These are phyloP conservation scores for Hippophae gyantsensis DNA, from an alignment of 306 rosid species.

Conservation along the genomic window DNA sequence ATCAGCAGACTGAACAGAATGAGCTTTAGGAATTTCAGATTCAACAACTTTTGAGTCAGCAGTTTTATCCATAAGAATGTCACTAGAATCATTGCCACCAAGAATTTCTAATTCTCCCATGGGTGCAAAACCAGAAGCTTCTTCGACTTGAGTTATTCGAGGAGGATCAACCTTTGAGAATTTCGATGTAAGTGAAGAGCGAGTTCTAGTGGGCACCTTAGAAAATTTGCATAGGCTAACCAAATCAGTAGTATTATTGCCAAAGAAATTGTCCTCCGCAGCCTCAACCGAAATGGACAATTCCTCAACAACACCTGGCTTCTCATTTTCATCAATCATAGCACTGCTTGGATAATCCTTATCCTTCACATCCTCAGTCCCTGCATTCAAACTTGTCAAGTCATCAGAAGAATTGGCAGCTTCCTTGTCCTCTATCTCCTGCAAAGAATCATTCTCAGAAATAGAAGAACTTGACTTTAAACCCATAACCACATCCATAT, in stretches of 20 bases:
- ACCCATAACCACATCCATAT: neutral
- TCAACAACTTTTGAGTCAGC: slow-evolving; percentile 30
- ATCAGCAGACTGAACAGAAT: slow-evolving; percentile 29
- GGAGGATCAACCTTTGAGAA: slow-evolving; percentile 34
- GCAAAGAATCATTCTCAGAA: slow-evolving; percentile 28
- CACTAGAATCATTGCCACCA: slow-evolving; percentile 32
- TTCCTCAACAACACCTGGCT: slow-evolving; percentile 30
- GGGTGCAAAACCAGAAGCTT: slow-evolving; percentile 17
- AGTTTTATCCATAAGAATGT: slow-evolving; percentile 25
- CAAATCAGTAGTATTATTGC: slow-evolving; percentile 39
- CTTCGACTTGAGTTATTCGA: slow-evolving; percentile 24
- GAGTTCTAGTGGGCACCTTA: slow-evolving; percentile 76
- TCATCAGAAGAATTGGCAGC: slow-evolving; percentile 21
- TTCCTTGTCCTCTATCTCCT: slow-evolving; percentile 22
- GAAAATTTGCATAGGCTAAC: slow-evolving; percentile 53
- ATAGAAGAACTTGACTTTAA: slow-evolving; percentile 32
- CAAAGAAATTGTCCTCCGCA: slow-evolving; percentile 29
- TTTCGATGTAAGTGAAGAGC: slow-evolving; percentile 50
- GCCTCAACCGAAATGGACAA: slow-evolving; percentile 27
- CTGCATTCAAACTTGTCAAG: slow-evolving; percentile 24
- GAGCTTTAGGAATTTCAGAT: slow-evolving; percentile 29
- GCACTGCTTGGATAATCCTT: slow-evolving; percentile 20
- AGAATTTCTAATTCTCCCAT: slow-evolving; percentile 24
- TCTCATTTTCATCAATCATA: slow-evolving; percentile 30
- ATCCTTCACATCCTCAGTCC: slow-evolving; percentile 28